Evolutionary conservation across 2,329 filamentous ascomycete species (phyloP), one percentile per base, ranked within the genome.

Genomic region (Dothistroma pini): DNA sequence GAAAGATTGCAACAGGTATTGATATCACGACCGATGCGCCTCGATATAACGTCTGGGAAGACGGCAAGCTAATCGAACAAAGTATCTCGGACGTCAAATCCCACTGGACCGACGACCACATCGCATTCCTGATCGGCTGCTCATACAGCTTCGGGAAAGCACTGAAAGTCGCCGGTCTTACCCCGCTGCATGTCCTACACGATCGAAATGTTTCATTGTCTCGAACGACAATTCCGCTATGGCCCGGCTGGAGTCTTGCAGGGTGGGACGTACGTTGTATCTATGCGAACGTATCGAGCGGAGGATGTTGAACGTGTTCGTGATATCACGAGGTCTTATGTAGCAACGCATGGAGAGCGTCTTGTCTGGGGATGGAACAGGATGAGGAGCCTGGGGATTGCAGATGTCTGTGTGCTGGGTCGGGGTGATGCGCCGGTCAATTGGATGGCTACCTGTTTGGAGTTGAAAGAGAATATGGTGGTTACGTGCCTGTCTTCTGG

Each of bases 301-400:
- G 68, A 75, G 2, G 80, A 85, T 7, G 70, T 89, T 3, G 79
- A 82, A 25, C 70, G 57, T 14, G 83, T 88, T 0, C 75, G 85
- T 12, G 73, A 76, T 4, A 79, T 88, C 32, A 88, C 85, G 0
- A 74, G 83, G 14, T 74, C 75, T 9, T 89, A 82, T 71, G 71
- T 77, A 9, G 74, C 78, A 1, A 86, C 85, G 2, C 86, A 89
- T 66, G 86, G 86, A 2, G 86, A 88, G 74, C 84, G 84, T 1
- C 75, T 89, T 14, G 84, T 82, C 3, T 89, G 84, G 84, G 86
- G 84, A 0, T 89, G 85, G 84, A 80, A 86, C 3, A 82, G 80
- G 0, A 71, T 83, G 10, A 68, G 72, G 63, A 67, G 67, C 34
- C 66, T 89, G 50, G 86, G 86, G 0, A 84, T 89, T 58, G 55